A percentile compares a stretch with the other conserved stretches of the same genome.
Evolutionary conservation across 345 rosid genomes (phyloP).

Genomic region (Schrenkiella parvula): DNA sequence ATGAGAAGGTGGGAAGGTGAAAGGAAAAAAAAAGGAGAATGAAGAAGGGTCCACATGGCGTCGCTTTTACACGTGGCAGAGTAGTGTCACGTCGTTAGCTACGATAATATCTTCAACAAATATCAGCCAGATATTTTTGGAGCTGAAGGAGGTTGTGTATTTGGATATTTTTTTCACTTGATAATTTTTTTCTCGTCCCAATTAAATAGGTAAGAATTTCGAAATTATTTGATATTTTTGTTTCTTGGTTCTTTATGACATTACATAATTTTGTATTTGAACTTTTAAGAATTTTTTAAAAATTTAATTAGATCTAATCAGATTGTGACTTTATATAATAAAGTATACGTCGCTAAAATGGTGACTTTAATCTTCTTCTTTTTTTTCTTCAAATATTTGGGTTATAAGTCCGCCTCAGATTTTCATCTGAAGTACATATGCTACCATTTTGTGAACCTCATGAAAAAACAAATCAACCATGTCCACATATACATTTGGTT

Average conservation of each 20-base stretch:
- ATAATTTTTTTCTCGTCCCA: background rate
- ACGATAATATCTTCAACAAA: conserved; percentile 44
- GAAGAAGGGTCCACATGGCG: conserved; percentile 50
- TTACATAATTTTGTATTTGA: no score
- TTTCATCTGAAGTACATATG: background rate
- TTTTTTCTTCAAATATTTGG: no score
- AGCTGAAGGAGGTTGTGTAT: conserved; percentile 1
- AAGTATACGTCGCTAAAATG: no score
- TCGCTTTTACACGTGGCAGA: conserved; percentile 59
- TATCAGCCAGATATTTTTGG: conserved; percentile 43
- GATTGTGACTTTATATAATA: no score
- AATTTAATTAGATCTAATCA: background rate
- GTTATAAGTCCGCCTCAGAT: background rate
- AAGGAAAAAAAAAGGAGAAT: background rate
- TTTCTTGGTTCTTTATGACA: background rate
- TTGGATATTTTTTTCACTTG: background rate
- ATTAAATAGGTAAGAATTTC: background rate
- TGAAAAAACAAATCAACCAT: background rate
- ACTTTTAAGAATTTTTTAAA: background rate
- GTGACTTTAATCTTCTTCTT: no score
- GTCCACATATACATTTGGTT: background rate
- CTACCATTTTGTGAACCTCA: background rate
- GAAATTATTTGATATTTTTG: background rate
- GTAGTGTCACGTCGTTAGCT: conserved; percentile 38
- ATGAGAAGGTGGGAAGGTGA: background rate